Base-by-base conservation (phyloP, 495 filamentous ascomycete species). In the Friedmanniomyces simplex region DNA sequence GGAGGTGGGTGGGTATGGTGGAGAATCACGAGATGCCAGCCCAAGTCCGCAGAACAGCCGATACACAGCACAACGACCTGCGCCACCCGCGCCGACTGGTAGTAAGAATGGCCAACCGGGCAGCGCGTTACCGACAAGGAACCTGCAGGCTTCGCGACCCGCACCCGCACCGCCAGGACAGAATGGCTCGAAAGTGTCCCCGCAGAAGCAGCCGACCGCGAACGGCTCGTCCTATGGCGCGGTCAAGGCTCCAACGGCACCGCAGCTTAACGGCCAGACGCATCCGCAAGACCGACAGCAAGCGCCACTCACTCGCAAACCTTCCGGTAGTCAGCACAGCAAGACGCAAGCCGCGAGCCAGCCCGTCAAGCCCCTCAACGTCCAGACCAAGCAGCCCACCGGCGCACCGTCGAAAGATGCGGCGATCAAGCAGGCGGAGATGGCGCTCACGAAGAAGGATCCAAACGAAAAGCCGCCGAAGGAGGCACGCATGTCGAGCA, bases 401-500 rank as follows among this genome's bases (percentile, higher is more conserved):
- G 77, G 76, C 16, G 66, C 74, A 30, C 68, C 71, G 2, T 28
- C 13, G 39, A 72, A 25, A 42, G 57, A 60, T 41, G 42, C 61
- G 2, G 50, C 57, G 21, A 54, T 64, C 52, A 64, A 64, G 63
- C 63, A n/a, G 79, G 79, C 67, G 83, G 88, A 71, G 76, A 82
- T 16, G 77, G 89, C 56, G 86, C 88, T 69, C 84, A 88, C 63
- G 87, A 89, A 24, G 89, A 95, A 71, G 80, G 88, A 8, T 74
- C 94, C 86, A 0, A 81, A 83, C 62, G 91, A 93, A 75, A 76
- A 80, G 41, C 83, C 86, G 42, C 82, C 93, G 71, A 90, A 93
- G 73, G 93, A 87, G 65, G 83, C 91, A 45, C 89, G 93, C 62
- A 96, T 98, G 87, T 96, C 91, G 50, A 89, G 82, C 63, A 97